Base-by-base conservation (phyloP, 352 stramenopile species). In the Pythium diclinum region DNA sequence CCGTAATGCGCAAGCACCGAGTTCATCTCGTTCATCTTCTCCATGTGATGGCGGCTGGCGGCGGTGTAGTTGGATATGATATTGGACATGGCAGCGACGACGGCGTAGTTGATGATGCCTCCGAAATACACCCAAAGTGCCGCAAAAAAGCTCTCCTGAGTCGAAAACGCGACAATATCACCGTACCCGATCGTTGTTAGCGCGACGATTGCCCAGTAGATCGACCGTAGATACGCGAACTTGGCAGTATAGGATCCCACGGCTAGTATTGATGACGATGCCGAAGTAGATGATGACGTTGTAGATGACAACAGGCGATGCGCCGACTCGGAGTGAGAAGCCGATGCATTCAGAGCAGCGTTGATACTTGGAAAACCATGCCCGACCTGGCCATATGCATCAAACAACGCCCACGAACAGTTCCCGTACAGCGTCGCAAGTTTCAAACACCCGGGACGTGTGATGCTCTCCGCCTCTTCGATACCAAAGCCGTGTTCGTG, bases 181-280 rank as follows among this genome's bases (percentile, higher is more conserved):
- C 85, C 85, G 9, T 91, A 91, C 0, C 85, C 85, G n/a, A 93
- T 79, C 0, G 79, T 89, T 30, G 82, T 91, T 16, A 93, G 70
- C 23, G 78, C 74, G 33, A 91, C 82, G 42, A 91, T 86, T 0
- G 81, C 69, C 85, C 85, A 93, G 56, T 91, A 91, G 9, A 93
- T 76, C 0, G 85, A 88, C 0, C 85, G 76, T 7, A 88, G 28
- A 48, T 92, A 92, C 44, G 82, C 80, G 53, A 91, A 85, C 49
- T 78, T 80, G 6, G 63, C 65, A 3, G 73, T 80, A 47, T 92
- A 92, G 6, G 69, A 73, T 0, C 74, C 82, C 17, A 14, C 48
- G 2, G 40, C 21, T 11, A 25, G 21, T 0, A 58, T 28, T 0
- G 51, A 55, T 33, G 23, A 33, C 40, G 55, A 40, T 17, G 47